Evolutionary conservation across 2,329 filamentous ascomycete genomes (phyloP).

Genomic region (Fusarium illudens): DNA sequence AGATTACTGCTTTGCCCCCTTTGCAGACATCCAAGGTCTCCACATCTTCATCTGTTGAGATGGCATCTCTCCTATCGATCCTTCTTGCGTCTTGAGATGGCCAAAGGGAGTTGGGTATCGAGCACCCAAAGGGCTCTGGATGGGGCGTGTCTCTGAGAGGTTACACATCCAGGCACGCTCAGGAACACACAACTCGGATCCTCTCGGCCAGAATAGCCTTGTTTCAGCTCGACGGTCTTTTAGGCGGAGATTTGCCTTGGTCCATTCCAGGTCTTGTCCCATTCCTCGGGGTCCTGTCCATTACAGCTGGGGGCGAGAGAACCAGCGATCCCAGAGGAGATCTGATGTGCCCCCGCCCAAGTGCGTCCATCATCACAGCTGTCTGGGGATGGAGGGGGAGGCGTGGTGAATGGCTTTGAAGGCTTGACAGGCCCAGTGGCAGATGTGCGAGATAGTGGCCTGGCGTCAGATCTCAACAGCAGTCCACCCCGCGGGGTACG

Average conservation of each 20-base stretch:
- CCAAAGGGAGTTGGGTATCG: constrained; percentile 29
- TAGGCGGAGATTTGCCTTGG: constrained; percentile 37
- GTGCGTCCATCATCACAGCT: not conserved
- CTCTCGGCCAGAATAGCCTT: constrained; percentile 38
- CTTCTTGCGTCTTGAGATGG: not conserved
- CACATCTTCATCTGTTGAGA: constrained; percentile 36
- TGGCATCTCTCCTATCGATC: constrained; percentile 1
- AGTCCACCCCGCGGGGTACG: constrained; percentile 30
- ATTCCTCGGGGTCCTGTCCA: constrained; percentile 36
- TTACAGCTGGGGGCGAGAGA: constrained; percentile 37
- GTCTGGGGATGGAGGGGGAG: constrained; percentile 4
- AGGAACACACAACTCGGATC: constrained; percentile 31
- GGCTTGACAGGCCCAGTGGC: constrained; percentile 22
- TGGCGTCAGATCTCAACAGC: constrained; percentile 12
- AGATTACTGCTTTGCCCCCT: constrained; percentile 18
- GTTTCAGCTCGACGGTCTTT: constrained; percentile 44
- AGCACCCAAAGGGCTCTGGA: constrained; percentile 10
- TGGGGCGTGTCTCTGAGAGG: constrained; percentile 25
- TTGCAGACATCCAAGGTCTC: constrained; percentile 8
- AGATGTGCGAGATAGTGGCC: constrained; percentile 21
- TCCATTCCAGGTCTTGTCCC: constrained; percentile 38
- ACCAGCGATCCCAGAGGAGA: constrained; percentile 17
- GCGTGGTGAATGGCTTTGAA: constrained; percentile 1
- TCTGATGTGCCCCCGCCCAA: constrained; percentile 18
- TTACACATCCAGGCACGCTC: constrained; percentile 28